These are phyloP conservation scores for Volvox reticuliferus DNA, from an alignment of 139 green algal genomes.

Conservation along the genomic window DNA sequence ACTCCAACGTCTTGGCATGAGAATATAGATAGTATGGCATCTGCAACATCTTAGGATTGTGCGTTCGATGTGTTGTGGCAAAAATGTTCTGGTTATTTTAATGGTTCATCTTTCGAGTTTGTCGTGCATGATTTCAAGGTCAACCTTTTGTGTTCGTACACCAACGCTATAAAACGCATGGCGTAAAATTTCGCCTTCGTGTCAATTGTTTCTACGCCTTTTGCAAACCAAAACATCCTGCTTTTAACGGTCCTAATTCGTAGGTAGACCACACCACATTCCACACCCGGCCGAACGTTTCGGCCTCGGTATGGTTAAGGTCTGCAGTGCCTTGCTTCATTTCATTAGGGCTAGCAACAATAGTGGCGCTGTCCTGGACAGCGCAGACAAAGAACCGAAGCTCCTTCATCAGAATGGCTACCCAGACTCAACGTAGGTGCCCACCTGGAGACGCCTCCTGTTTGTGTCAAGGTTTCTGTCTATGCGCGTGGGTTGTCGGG, in stretches of 20 bases:
- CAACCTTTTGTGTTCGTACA: neutral
- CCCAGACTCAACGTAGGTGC: neutral
- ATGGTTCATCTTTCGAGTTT: too few relatives aligned
- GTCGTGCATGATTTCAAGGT: neutral
- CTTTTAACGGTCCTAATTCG: neutral
- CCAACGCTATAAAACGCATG: neutral
- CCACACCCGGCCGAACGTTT: slow-evolving; percentile 19
- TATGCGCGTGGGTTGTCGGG: neutral
- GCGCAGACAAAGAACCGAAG: slow-evolving; percentile 5
- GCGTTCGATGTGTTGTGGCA: too few relatives aligned
- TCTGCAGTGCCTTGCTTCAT: slow-evolving; percentile 10
- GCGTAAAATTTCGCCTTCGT: too few relatives aligned
- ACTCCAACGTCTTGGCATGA: too few relatives aligned
- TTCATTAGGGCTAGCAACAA: slow-evolving; percentile 33
- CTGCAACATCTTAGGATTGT: too few relatives aligned
- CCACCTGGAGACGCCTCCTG: too few relatives aligned
- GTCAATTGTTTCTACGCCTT: too few relatives aligned
- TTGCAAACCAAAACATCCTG: neutral
- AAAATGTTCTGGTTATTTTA: too few relatives aligned
- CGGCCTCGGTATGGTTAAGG: slow-evolving; percentile 43
- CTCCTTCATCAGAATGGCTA: neutral
- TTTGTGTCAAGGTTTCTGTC: neutral
- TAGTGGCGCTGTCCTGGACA: neutral
- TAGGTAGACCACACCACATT: neutral
- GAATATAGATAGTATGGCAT: too few relatives aligned